Base-by-base conservation (phyloP, 2,329 filamentous ascomycete genomes). In the Aphanocladium album region DNA sequence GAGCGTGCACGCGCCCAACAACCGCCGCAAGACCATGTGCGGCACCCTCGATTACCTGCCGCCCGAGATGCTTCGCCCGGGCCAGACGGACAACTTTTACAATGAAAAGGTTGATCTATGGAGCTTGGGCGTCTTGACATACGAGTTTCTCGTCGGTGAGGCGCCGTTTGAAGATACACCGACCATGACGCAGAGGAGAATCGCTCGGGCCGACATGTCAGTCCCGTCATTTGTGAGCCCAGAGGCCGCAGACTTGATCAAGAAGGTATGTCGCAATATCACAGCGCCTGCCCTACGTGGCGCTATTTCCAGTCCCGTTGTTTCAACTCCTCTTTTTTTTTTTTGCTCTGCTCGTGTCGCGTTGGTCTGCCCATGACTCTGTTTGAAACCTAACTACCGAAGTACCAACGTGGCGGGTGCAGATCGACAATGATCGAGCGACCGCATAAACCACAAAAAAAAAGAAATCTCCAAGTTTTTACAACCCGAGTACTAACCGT, bases 1-100 rank as follows among this genome's bases (percentile, higher is more conserved):
- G 95, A 96, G 90, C 72, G 95, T 98, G 4, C 95, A 99, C 75
- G 95, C 95, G 5, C 95, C 95, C 30, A 97, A 96, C 76, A 96
- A 93, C 77, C 82, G 95, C 67, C 84, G 95, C 64, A 89, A 93
- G 71, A 99, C 95, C 60, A 93, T 98, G 86, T 99, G 95, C 74
- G 95, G 95, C 64, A 99, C 95, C 19, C 85, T 98, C 46, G 95
- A 99, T 77, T 99, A 99, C 74, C 84, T 99, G 17, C 95, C 95
- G 3, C 95, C 95, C 5, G 95, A 99, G 86, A 99, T 99, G 95
- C 84, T 98, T 74, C 90, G 89, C 74, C 85, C 88, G 4, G 89
- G 90, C 49, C 83, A 83, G 67, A 84, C 87, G 67, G 90, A 95
- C 70, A 96, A 95, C 77, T 96, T 83, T 71, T 98, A 98, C 77